Evolutionary conservation across 345 rosid species (phyloP).

Genomic region (Citrus inodora): DNA sequence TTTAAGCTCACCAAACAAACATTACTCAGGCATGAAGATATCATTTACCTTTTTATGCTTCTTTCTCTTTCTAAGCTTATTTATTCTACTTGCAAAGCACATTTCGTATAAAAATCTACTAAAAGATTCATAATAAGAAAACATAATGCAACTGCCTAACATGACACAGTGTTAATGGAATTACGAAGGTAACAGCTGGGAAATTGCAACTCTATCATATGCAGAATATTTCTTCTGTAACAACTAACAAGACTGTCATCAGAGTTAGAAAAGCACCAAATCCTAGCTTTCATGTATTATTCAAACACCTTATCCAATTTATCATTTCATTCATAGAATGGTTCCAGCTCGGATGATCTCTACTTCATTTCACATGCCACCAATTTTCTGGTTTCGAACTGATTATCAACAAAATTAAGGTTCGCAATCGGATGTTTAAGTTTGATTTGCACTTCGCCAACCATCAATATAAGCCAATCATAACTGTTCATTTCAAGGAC

Average conservation of each 20-base stretch:
- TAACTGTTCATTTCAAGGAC: not conserved
- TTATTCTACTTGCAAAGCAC: not conserved
- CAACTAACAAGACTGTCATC: not conserved
- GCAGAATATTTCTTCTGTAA: not conserved
- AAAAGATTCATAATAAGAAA: not conserved
- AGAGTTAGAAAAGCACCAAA: not conserved
- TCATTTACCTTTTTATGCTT: not conserved
- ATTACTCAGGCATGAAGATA: not conserved
- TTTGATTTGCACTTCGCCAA: not conserved
- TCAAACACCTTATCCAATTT: not conserved
- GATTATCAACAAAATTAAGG: not conserved
- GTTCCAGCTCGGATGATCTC: not conserved
- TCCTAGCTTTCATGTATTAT: not conserved
- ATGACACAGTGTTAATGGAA: not conserved
- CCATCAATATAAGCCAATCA: not conserved
- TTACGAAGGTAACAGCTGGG: not conserved
- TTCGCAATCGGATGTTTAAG: not conserved
- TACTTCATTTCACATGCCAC: not conserved
- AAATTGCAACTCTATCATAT: not conserved
- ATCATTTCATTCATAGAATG: not conserved
- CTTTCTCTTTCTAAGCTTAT: not conserved
- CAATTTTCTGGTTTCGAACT: not conserved
- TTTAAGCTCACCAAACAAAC: not conserved
- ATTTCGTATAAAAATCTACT: not conserved
- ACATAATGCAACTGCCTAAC: not conserved